Conservation (phyloP, 2,329 filamentous ascomycete genomes). For the Mycosphaerelloides madeirae region DNA sequence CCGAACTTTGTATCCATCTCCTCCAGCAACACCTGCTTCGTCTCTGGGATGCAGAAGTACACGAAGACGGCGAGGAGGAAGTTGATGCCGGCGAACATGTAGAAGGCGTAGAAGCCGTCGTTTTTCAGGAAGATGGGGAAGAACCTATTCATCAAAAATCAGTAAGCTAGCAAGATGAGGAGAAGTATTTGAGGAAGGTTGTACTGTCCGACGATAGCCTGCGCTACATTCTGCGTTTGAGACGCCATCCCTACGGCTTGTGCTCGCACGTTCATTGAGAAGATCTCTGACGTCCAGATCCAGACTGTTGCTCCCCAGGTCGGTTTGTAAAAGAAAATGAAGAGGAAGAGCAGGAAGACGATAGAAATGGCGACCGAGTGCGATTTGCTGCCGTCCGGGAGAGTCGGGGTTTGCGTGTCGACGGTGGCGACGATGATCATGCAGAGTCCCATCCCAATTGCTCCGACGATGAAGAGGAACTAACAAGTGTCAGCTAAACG, state of each 20-base stretch:
- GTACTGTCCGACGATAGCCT: slow-evolving; percentile 62
- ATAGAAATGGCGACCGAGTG: slow-evolving; percentile 62
- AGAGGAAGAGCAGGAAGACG: slow-evolving; percentile 50
- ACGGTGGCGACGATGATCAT: slow-evolving; percentile 61
- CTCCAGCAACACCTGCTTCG: slow-evolving; percentile 47
- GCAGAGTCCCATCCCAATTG: slow-evolving; percentile 62
- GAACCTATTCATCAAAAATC: no score
- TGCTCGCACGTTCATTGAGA: slow-evolving; percentile 67
- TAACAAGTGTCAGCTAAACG: slow-evolving; percentile 1
- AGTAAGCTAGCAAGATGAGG: slow-evolving; percentile 47
- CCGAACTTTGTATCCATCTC: slow-evolving; percentile 56
- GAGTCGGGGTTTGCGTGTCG: slow-evolving; percentile 55
- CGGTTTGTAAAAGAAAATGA: slow-evolving; percentile 50
- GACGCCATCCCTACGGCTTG: slow-evolving; percentile 65
- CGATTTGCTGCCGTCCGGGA: slow-evolving; percentile 50
- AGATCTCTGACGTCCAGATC: slow-evolving; percentile 67
- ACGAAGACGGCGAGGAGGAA: slow-evolving; percentile 39
- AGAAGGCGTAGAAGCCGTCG: slow-evolving; percentile 52
- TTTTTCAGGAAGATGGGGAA: slow-evolving; percentile 58
- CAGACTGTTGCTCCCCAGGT: slow-evolving; percentile 66
- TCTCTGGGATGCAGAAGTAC: slow-evolving; percentile 37
- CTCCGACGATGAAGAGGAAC: slow-evolving; percentile 64
- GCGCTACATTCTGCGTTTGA: slow-evolving; percentile 56
- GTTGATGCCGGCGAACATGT: slow-evolving; percentile 51
- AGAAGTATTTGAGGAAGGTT: no score